Conservation (phyloP, 768 basidiomycete species). For the Mycena rosella region DNA sequence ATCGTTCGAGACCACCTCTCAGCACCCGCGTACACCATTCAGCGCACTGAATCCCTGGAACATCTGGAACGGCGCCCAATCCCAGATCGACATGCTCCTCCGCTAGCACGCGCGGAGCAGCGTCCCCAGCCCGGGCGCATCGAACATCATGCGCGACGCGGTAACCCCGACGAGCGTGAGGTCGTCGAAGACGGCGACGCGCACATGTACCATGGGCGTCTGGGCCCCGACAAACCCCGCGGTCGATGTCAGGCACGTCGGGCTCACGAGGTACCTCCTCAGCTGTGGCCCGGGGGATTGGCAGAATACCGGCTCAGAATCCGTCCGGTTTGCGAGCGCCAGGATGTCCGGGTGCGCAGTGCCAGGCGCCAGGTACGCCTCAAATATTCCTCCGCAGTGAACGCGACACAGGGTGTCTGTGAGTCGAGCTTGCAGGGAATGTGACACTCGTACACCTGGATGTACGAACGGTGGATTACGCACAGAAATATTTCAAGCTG, state of each 20-base stretch:
- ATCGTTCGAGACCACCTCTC: background rate
- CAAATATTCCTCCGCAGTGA: conserved; percentile 8
- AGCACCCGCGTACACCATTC: conserved; percentile 1
- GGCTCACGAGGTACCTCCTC: background rate
- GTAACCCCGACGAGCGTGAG: conserved; percentile 27
- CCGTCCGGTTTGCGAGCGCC: background rate
- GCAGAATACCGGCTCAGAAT: conserved; percentile 3
- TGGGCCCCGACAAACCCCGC: background rate
- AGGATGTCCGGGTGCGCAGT: background rate
- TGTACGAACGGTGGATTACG: background rate
- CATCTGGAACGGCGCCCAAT: background rate
- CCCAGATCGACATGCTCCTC: conserved; percentile 24
- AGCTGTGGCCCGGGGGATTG: background rate
- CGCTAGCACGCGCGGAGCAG: conserved; percentile 19
- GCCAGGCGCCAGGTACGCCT: conserved; percentile 1
- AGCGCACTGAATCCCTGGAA: background rate
- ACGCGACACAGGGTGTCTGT: background rate
- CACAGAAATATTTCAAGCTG: background rate
- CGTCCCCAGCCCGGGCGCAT: background rate
- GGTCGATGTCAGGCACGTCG: background rate
- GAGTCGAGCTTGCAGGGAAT: conserved; percentile 13
- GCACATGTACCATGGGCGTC: conserved; percentile 17
- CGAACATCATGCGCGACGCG: conserved; percentile 9
- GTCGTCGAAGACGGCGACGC: conserved; percentile 21
- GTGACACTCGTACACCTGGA: conserved; percentile 23